These are phyloP conservation scores for Aspergillus ellipticus DNA, from an alignment of 495 filamentous ascomycete genomes.

Conservation along the genomic window DNA sequence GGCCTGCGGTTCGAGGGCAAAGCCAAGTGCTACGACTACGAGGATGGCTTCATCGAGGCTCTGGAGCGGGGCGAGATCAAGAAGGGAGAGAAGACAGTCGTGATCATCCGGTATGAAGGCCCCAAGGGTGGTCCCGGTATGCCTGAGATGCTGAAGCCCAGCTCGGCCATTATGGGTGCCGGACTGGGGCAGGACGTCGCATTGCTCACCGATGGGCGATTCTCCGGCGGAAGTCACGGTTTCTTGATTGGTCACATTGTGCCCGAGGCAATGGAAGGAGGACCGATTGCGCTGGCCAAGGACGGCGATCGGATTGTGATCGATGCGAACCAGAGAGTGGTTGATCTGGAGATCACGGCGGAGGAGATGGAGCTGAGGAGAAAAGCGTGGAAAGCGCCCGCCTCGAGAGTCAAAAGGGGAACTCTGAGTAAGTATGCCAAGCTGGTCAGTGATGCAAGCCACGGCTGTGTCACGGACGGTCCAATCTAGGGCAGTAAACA, in stretches of 20 bases:
- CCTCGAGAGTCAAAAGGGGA: constrained; percentile 52
- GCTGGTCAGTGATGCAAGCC: constrained; percentile 66
- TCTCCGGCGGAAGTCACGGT: constrained; percentile 49
- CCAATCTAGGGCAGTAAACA: no score
- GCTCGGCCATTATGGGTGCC: constrained; percentile 1
- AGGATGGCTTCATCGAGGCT: constrained; percentile 74
- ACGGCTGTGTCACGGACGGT: constrained; percentile 52
- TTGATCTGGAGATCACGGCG: constrained; percentile 44
- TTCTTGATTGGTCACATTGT: constrained; percentile 55
- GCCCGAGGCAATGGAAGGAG: constrained; percentile 56
- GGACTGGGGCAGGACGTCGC: constrained; percentile 43
- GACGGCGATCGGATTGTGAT: constrained; percentile 56
- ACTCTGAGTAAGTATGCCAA: constrained; percentile 87
- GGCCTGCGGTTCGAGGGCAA: constrained; percentile 83
- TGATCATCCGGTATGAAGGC: constrained; percentile 95
- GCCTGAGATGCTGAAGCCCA: constrained; percentile 46
- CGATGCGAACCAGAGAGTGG: constrained; percentile 47
- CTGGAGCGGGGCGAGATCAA: constrained; percentile 80
- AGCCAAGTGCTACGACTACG: constrained; percentile 81
- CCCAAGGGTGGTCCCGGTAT: constrained; percentile 95
- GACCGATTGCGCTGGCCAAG: constrained; percentile 52
- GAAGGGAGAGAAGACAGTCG: constrained; percentile 96
- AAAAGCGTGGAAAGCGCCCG: constrained; percentile 54
- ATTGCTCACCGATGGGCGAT: constrained; percentile 46
- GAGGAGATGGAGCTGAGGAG: constrained; percentile 57